Conservation (phyloP, 352 stramenopile genomes). For the Globisporangium perplexum region DNA sequence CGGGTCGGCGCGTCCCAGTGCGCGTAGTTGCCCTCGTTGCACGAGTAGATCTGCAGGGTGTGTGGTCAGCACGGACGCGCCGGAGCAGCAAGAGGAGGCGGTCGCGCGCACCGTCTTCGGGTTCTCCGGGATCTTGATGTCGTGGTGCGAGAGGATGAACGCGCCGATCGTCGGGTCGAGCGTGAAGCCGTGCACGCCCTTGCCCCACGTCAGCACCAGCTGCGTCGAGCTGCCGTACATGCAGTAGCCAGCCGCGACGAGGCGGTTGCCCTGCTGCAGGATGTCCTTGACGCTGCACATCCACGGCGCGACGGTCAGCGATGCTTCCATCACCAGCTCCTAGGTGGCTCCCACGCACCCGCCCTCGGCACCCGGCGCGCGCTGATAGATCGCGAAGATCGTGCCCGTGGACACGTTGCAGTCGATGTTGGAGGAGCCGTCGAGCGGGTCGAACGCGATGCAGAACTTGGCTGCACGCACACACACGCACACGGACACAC, state of each 20-base stretch:
- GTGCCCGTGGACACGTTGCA: slow-evolving; percentile 99
- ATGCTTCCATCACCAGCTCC: too few species aligned
- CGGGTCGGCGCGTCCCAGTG: slow-evolving; percentile 94
- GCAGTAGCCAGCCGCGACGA: slow-evolving; percentile 97
- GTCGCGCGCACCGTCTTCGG: slow-evolving; percentile 54
- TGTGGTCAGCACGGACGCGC: too few species aligned
- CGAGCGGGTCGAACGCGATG: slow-evolving; percentile 98
- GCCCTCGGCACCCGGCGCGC: slow-evolving; percentile 38
- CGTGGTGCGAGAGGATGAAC: slow-evolving; percentile 95
- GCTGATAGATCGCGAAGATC: slow-evolving; percentile 98
- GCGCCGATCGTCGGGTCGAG: slow-evolving; percentile 97
- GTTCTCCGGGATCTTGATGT: slow-evolving; percentile 94
- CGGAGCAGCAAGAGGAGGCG: background rate
- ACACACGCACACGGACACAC: background rate
- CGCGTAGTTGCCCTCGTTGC: slow-evolving; percentile 97
- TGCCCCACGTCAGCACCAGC: slow-evolving; percentile 95
- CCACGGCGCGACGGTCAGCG: too few species aligned
- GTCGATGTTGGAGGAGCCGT: slow-evolving; percentile 99
- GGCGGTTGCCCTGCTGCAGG: slow-evolving; percentile 91
- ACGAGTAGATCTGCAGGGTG: slow-evolving; percentile 93
- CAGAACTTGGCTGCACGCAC: slow-evolving; percentile 88
- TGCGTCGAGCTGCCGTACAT: slow-evolving; percentile 98
- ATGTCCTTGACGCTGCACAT: slow-evolving; percentile 85
- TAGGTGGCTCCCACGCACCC: slow-evolving; percentile 30
- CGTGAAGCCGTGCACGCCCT: slow-evolving; percentile 96